These are phyloP conservation scores for Streptanthus diversifolius DNA, from an alignment of 345 rosid species.

Conservation along the genomic window DNA sequence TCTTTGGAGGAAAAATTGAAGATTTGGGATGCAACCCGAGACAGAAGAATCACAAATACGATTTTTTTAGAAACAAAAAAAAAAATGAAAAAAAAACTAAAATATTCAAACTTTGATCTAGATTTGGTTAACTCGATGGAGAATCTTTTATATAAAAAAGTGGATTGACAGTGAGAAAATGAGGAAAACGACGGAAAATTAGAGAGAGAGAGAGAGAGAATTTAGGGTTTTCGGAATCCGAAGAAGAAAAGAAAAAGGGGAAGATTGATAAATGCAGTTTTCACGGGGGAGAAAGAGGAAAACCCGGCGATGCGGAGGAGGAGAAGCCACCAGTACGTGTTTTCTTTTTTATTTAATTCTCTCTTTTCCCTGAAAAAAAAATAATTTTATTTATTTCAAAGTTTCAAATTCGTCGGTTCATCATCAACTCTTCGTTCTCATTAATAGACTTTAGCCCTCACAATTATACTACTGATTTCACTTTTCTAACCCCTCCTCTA, in stretches of 20 bases:
- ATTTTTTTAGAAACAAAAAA: background rate
- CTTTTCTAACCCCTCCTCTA: background rate
- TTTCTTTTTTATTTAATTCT: background rate
- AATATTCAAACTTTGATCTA: constrained; percentile 22
- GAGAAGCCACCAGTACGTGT: constrained; percentile 24
- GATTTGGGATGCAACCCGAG: background rate
- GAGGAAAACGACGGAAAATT: background rate
- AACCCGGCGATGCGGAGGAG: constrained; percentile 40
- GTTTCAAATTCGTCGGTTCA: background rate
- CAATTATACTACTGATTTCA: background rate
- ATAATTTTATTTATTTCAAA: background rate
- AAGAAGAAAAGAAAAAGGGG: background rate
- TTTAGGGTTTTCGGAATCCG: constrained; percentile 15
- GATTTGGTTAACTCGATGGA: constrained; percentile 19
- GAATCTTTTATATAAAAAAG: background rate
- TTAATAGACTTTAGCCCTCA: background rate
- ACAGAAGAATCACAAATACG: background rate
- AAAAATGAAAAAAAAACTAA: background rate
- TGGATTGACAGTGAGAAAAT: constrained; percentile 7
- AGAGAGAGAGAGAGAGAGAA: background rate
- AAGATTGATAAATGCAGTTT: constrained; percentile 19
- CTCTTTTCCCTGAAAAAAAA: background rate
- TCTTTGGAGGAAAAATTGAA: background rate
- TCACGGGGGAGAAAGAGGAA: constrained; percentile 35
- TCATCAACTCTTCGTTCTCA: background rate